phyloP scores from a whole-genome alignment of 169 alveolate genomes.

The Babesia sp. region DNA sequence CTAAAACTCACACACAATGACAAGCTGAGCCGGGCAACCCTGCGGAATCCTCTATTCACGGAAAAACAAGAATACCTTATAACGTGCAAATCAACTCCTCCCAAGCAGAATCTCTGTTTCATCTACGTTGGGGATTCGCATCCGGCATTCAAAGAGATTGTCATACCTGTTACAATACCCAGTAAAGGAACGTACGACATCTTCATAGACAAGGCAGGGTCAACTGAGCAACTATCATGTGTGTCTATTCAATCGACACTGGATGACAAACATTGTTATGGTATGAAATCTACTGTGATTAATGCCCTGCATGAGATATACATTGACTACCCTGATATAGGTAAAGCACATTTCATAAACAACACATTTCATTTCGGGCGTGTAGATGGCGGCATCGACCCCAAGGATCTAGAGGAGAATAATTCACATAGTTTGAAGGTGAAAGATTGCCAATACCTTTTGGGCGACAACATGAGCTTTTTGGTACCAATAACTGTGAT shows the following conservation, averaged over 20 bases:
- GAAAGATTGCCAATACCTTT: slow-evolving; percentile 15
- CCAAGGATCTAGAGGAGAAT: not conserved
- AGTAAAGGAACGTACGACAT: not conserved
- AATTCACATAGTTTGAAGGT: not conserved
- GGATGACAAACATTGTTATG: not conserved
- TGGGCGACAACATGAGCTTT: slow-evolving; percentile 41
- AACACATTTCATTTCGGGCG: not conserved
- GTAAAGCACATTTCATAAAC: not conserved
- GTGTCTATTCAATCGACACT: not conserved
- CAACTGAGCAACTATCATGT: not conserved
- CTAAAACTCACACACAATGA: not conserved
- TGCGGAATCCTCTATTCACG: not conserved
- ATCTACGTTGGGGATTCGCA: slow-evolving; percentile 11
- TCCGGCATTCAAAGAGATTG: not conserved
- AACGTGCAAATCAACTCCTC: not conserved
- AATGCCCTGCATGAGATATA: not conserved
- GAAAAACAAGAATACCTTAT: not conserved
- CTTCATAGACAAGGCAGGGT: slow-evolving; percentile 2
- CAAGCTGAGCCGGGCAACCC: not conserved
- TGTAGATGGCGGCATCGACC: not conserved
- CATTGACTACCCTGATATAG: slow-evolving; percentile 3
- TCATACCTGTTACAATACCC: not conserved
- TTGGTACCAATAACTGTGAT: slow-evolving; percentile 17
- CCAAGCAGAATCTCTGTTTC: not conserved
- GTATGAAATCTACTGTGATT: slow-evolving; percentile 19